phyloP scores from a whole-genome alignment of 2,329 filamentous ascomycete genomes.

The Botrytis aclada region DNA sequence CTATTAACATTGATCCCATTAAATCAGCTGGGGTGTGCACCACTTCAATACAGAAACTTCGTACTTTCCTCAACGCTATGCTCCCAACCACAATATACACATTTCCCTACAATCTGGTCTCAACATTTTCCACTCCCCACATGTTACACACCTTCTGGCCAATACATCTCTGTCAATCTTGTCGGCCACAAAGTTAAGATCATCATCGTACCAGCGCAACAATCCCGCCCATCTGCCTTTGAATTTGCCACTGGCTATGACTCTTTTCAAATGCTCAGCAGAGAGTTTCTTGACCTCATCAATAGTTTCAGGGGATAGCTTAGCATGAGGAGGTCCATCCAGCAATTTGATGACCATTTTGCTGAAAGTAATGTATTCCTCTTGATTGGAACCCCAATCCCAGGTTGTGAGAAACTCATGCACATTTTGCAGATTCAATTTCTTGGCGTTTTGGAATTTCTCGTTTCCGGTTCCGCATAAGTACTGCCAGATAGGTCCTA shows the following conservation, averaged over 20 bases:
- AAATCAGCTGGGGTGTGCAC: neutral
- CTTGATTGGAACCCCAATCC: constrained; percentile 26
- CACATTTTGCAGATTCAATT: constrained; percentile 14
- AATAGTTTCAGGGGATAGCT: neutral
- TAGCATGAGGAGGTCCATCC: constrained; percentile 8
- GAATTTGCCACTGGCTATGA: constrained; percentile 18
- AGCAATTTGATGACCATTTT: constrained; percentile 22
- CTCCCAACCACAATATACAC: constrained; percentile 21
- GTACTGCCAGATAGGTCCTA: constrained; percentile 32
- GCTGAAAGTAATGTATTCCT: constrained; percentile 24
- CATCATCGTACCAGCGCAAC: constrained; percentile 22
- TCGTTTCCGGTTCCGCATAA: constrained; percentile 25
- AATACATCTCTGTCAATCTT: constrained; percentile 22
- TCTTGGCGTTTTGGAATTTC: constrained; percentile 19
- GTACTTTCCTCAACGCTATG: constrained; percentile 18
- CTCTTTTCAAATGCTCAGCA: neutral
- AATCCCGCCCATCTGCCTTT: constrained; percentile 21
- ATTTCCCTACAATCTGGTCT: constrained; percentile 19
- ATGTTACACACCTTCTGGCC: constrained; percentile 17
- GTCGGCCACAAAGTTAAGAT: constrained; percentile 16
- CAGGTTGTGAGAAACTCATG: constrained; percentile 26
- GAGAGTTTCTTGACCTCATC: constrained; percentile 4
- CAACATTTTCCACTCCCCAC: constrained; percentile 23
- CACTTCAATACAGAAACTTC: constrained; percentile 9
- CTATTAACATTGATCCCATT: neutral